A percentile compares a stretch with the other conserved stretches of the same genome.
Evolutionary conservation across 2,329 filamentous ascomycete genomes (phyloP).

Genomic region (Aspergillus flavus): DNA sequence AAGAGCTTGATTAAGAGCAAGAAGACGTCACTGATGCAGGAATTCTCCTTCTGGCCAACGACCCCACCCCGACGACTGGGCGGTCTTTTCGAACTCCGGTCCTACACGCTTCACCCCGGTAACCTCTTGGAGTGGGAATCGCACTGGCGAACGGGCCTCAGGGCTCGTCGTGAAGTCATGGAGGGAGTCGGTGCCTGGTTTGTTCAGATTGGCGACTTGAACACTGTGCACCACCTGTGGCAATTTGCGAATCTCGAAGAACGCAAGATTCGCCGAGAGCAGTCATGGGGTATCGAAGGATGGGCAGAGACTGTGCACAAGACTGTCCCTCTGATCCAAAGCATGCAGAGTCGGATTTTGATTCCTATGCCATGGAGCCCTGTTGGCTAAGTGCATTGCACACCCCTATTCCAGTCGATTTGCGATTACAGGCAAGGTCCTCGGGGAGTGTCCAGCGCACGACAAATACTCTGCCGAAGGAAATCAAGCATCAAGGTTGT

Average conservation of each 20-base stretch:
- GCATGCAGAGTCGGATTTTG: conserved; percentile 91
- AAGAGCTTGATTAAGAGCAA: conserved; percentile 83
- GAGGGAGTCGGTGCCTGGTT: conserved; percentile 99
- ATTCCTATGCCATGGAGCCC: conserved; percentile 97
- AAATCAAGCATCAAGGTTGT: conserved; percentile 5
- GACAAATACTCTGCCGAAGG: conserved; percentile 1
- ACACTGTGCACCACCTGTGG: conserved; percentile 98
- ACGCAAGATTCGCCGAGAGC: conserved; percentile 82
- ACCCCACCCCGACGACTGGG: conserved; percentile 86
- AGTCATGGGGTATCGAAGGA: conserved; percentile 92
- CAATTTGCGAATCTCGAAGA: conserved; percentile 97
- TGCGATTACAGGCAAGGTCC: conserved; percentile 10
- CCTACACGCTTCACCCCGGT: conserved; percentile 93
- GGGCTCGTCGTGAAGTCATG: conserved; percentile 93
- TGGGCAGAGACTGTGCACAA: conserved; percentile 99
- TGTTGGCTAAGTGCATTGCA: conserved; percentile 63
- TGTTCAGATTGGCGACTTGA: conserved; percentile 94
- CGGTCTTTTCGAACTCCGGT: conserved; percentile 92
- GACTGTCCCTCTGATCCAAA: conserved; percentile 94
- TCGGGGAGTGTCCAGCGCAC: background rate
- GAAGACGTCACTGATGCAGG: conserved; percentile 92
- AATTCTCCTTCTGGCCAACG: conserved; percentile 99
- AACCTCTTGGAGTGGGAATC: conserved; percentile 98
- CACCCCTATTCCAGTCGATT: background rate
- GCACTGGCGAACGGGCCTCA: conserved; percentile 91